Base-by-base conservation (phyloP, 1,284 basidiomycete genomes). In the Boletellus deceptivus region DNA sequence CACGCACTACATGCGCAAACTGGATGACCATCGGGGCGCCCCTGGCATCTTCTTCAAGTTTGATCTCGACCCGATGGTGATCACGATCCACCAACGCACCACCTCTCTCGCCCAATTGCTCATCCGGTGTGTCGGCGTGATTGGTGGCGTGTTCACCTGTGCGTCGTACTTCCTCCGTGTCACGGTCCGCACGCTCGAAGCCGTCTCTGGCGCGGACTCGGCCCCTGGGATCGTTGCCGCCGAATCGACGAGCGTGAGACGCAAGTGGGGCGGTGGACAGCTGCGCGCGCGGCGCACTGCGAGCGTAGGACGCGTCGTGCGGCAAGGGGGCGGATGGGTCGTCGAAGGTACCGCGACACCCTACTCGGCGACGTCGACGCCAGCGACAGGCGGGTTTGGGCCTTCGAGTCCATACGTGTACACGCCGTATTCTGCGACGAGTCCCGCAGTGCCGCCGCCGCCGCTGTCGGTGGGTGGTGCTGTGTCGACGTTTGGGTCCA, bases 41-140 rank as follows among this genome's bases (percentile, higher is more conserved):
- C 96, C 96, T 0, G 93, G 93, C 16, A 94, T 96, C 63, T 96
- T 94, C 76, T 94, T 96, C 85, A 95, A 96, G 69, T 98, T 93
- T 67, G 96, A 99, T 56, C 74, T 98, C 25, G 96, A 99, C 65
- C 93, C 94, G 1, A 80, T 99, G 69, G 78, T 82, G 10, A 78
- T 99, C 59, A 89, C 83, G 0, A 84, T 98, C 44, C 81, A 88
- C 56, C 92, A 98, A 69, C 82, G 93, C 8, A 96, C 93, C 2
- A 93, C 89, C 0, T 75, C 83, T 0, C 71, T 98, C 41, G 66
- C 88, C 2, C 86, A 94, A 57, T 83, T 98, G 57, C 66, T 98
- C 55, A 90, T 98, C 50, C 79, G 94, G 64, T 80, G 80, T 56
- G 82, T 86, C 20, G 89, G 89, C 20, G 87, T 91, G 46, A 72